Evolutionary conservation across 176 grass and related monocot genomes (phyloP).

Genomic region (Bonia amplexicaulis): DNA sequence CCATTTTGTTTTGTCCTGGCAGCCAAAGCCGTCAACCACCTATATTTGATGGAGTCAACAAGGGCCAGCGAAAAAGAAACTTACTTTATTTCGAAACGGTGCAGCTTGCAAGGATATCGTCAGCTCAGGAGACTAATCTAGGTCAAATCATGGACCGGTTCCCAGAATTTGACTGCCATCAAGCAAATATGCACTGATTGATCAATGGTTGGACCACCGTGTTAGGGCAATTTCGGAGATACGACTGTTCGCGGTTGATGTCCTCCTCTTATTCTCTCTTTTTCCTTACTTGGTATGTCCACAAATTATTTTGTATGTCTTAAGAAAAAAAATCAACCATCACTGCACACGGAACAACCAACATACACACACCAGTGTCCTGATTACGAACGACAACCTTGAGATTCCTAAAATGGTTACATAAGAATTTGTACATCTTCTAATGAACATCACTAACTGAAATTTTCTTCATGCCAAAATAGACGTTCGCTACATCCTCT

Average conservation of each 20-base stretch:
- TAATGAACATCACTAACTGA: neutral
- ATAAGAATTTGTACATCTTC: slow-evolving; percentile 1
- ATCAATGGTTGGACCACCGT: neutral
- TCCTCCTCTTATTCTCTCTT: neutral
- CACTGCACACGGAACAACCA: slow-evolving; percentile 10
- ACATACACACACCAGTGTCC: neutral
- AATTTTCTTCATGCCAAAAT: neutral
- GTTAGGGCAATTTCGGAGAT: neutral
- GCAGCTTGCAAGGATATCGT: neutral
- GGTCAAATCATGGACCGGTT: neutral
- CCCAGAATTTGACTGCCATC: neutral
- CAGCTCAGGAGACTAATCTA: neutral
- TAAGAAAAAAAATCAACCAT: neutral
- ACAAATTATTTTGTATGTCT: neutral
- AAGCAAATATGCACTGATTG: neutral
- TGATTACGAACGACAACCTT: neutral
- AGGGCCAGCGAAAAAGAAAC: neutral
- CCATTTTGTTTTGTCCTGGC: neutral
- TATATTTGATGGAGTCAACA: slow-evolving; percentile 21
- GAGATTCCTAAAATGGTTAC: slow-evolving; percentile 5
- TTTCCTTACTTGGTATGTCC: neutral
- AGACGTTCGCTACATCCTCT: neutral
- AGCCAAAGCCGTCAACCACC: neutral
- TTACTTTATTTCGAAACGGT: neutral
- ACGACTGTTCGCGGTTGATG: neutral